phyloP scores from a whole-genome alignment of 2,329 filamentous ascomycete species.

The Albophoma yamanashiensis region DNA sequence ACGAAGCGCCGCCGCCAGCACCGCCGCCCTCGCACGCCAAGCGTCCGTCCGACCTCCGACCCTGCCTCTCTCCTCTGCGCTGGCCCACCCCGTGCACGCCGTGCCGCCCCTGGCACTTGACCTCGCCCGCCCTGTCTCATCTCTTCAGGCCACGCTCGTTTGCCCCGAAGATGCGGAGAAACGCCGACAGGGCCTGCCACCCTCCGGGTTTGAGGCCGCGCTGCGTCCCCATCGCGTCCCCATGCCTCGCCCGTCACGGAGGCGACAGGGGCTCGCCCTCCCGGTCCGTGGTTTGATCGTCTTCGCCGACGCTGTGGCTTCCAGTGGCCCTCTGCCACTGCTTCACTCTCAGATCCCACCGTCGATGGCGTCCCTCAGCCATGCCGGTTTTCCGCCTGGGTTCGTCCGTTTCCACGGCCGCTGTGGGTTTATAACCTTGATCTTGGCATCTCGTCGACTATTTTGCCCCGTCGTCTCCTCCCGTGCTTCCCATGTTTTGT shows the following conservation, averaged over 20 bases:
- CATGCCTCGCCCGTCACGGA: not conserved
- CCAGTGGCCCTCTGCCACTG: not conserved
- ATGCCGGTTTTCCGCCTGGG: constrained; percentile 16
- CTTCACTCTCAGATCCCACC: not conserved
- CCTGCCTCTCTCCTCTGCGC: not conserved
- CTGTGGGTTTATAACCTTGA: constrained; percentile 23
- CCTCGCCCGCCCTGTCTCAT: not conserved
- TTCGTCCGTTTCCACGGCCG: constrained; percentile 11
- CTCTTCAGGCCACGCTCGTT: not conserved
- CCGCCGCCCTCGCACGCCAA: not conserved
- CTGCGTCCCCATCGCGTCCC: not conserved
- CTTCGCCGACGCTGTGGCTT: not conserved
- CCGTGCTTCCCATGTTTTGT: constrained; percentile 34
- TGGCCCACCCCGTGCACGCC: not conserved
- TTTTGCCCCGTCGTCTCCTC: constrained; percentile 19
- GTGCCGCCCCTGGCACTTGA: not conserved
- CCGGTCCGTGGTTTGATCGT: not conserved
- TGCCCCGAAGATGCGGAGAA: not conserved
- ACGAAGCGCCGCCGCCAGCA: not conserved
- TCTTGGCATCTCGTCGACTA: constrained; percentile 27
- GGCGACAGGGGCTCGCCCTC: not conserved
- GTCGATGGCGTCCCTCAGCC: constrained; percentile 8
- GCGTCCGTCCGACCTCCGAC: not conserved
- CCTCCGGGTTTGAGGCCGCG: not conserved
- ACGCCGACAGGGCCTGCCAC: not conserved